Conservation (phyloP, 2,329 filamentous ascomycete species). For the Paecilomyces fulvus region DNA sequence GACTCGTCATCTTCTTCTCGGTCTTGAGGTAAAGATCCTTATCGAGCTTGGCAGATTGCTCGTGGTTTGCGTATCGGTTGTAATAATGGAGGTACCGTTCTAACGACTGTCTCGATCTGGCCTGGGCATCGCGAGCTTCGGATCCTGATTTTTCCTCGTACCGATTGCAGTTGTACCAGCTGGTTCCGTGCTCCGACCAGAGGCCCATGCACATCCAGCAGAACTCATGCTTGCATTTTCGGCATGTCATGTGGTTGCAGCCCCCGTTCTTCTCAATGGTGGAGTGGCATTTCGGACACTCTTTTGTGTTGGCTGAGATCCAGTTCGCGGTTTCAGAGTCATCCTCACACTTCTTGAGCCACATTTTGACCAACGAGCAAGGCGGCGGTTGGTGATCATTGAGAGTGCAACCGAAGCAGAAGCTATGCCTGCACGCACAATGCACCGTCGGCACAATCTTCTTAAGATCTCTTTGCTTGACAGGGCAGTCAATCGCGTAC, state of each 20-base stretch:
- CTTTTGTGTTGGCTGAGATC: slow-evolving; percentile 98
- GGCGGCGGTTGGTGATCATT: slow-evolving; percentile 90
- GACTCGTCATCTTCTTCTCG: slow-evolving; percentile 96
- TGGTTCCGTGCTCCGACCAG: slow-evolving; percentile 97
- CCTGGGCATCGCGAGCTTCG: slow-evolving; percentile 85
- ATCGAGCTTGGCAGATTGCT: slow-evolving; percentile 92
- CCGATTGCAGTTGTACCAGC: slow-evolving; percentile 98
- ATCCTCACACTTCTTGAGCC: slow-evolving; percentile 97
- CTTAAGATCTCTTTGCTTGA: slow-evolving; percentile 80
- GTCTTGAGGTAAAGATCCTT: slow-evolving; percentile 95
- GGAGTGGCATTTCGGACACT: slow-evolving; percentile 90
- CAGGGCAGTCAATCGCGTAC: slow-evolving; percentile 78
- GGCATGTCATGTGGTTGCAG: slow-evolving; percentile 96
- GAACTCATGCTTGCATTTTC: slow-evolving; percentile 93
- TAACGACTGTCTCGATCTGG: slow-evolving; percentile 78
- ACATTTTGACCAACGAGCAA: slow-evolving; percentile 82
- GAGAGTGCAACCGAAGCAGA: slow-evolving; percentile 91
- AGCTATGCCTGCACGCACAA: slow-evolving; percentile 75
- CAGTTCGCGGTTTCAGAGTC: slow-evolving; percentile 98
- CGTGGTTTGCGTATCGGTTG: slow-evolving; percentile 97
- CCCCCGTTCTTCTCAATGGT: slow-evolving; percentile 99
- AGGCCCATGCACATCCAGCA: slow-evolving; percentile 99
- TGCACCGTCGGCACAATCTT: slow-evolving; percentile 82
- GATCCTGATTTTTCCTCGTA: slow-evolving; percentile 93
- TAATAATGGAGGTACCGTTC: slow-evolving; percentile 99